Conservation (phyloP, 345 rosid species). For the Heritiera fomes region DNA sequence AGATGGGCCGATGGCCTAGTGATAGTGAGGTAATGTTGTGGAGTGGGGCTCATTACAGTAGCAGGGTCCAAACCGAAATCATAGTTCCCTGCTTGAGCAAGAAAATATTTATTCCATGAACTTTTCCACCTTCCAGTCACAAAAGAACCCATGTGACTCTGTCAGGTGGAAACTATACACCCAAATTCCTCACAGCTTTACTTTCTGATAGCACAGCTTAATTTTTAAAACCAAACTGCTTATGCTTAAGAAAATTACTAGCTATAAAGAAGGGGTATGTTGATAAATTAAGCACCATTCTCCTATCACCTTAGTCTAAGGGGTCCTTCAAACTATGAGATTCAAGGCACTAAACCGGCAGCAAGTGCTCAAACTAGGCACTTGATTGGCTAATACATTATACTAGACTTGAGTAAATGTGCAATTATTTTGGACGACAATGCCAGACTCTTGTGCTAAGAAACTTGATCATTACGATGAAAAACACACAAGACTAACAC, state of each 20-base stretch:
- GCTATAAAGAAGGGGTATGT: neutral
- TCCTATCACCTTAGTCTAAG: slow-evolving; percentile 6
- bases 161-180: slow-evolving; percentile 31
- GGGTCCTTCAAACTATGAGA: neutral
- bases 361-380: neutral
- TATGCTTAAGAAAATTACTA: slow-evolving; percentile 18
- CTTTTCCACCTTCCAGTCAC: slow-evolving; percentile 26
- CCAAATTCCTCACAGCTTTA: slow-evolving; percentile 2
- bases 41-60: slow-evolving; percentile 29
- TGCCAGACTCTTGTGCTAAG: neutral
- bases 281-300: neutral
- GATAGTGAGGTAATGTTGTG: slow-evolving; percentile 11
- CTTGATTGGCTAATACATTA: neutral
- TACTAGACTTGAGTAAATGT: neutral
- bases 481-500: neutral
- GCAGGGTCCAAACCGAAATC: slow-evolving; percentile 19
- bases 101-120: slow-evolving; percentile 24
- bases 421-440: neutral
- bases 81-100: slow-evolving; percentile 16
- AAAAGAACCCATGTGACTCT: slow-evolving; percentile 37
- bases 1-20: neutral
- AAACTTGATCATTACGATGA: neutral
- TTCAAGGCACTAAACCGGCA: neutral
- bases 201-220: neutral
- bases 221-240: no score